Evolutionary conservation across 345 rosid genomes (phyloP).

Genomic region (Bretschneidera sinensis): DNA sequence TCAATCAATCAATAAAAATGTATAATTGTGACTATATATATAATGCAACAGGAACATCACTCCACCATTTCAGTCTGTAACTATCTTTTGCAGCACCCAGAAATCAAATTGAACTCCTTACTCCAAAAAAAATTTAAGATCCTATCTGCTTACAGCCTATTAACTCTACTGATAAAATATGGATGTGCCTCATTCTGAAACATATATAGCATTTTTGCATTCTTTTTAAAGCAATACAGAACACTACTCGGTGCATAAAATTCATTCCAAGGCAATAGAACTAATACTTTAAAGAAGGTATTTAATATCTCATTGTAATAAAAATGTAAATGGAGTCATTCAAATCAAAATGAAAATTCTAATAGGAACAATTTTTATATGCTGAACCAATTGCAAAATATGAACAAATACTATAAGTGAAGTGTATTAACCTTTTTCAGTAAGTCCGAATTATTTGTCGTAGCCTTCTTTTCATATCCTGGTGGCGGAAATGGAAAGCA

Average conservation of each 20-base stretch:
- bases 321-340: not conserved
- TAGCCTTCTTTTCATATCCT: slow-evolving; percentile 87
- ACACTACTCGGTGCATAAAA: not conserved
- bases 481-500: slow-evolving; percentile 99
- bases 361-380: not conserved
- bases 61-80: too few species aligned
- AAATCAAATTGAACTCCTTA: not conserved
- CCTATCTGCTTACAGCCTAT: not conserved
- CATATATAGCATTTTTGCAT: not conserved
- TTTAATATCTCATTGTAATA: not conserved
- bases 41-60: too few species aligned
- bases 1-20: too few species aligned
- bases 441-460: slow-evolving; percentile 45
- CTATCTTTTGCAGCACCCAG: too few species aligned
- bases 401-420: slow-evolving; percentile 9
- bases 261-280: not conserved
- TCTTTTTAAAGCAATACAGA: not conserved
- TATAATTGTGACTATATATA: too few species aligned
- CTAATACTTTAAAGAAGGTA: not conserved
- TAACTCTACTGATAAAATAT: slow-evolving; percentile 1
- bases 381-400: slow-evolving; percentile 1
- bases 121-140: slow-evolving; percentile 1
- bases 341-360: not conserved
- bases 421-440: slow-evolving; percentile 59
- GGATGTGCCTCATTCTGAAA: not conserved